A percentile compares a stretch with the other conserved stretches of the same genome.
phyloP scores from a whole-genome alignment of 768 basidiomycete genomes.

The Pulveroboletus frians region DNA sequence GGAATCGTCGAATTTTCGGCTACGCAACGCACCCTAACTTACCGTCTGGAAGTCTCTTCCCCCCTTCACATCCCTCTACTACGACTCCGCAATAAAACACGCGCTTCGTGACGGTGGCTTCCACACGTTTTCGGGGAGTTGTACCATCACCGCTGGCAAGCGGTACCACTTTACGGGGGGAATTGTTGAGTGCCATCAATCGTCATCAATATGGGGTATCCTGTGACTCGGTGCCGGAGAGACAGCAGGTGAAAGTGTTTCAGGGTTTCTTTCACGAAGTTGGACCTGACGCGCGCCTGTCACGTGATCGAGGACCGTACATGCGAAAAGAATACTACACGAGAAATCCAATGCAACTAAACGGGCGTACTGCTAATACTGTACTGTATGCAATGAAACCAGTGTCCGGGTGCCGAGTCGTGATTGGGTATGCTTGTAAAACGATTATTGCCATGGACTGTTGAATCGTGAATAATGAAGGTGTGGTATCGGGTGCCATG shows the following conservation, averaged over 20 bases:
- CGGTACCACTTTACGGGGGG: constrained; percentile 71
- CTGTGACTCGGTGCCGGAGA: constrained; percentile 1
- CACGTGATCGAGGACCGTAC: constrained; percentile 24
- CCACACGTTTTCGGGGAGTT: constrained; percentile 38
- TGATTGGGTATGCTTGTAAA: constrained; percentile 19
- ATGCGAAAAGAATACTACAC: background rate
- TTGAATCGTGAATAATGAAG: constrained; percentile 4
- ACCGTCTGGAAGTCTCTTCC: constrained; percentile 66
- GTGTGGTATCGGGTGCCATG: constrained; percentile 10
- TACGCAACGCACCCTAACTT: constrained; percentile 13
- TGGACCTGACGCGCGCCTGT: constrained; percentile 16
- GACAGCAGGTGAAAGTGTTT: background rate
- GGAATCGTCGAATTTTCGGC: constrained; percentile 9
- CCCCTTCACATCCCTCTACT: constrained; percentile 75
- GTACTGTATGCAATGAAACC: constrained; percentile 4
- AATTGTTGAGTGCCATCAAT: constrained; percentile 59
- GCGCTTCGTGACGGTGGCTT: constrained; percentile 56
- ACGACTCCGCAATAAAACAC: constrained; percentile 89
- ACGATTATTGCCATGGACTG: constrained; percentile 1
- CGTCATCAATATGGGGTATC: constrained; percentile 16
- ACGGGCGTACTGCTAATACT: background rate
- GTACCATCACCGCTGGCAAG: constrained; percentile 65
- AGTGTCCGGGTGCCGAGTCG: constrained; percentile 3
- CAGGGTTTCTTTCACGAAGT: background rate
- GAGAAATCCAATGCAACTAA: constrained; percentile 15